phyloP scores from a whole-genome alignment of 164 flowering plant species.

The Euptelea pleiosperma region DNA sequence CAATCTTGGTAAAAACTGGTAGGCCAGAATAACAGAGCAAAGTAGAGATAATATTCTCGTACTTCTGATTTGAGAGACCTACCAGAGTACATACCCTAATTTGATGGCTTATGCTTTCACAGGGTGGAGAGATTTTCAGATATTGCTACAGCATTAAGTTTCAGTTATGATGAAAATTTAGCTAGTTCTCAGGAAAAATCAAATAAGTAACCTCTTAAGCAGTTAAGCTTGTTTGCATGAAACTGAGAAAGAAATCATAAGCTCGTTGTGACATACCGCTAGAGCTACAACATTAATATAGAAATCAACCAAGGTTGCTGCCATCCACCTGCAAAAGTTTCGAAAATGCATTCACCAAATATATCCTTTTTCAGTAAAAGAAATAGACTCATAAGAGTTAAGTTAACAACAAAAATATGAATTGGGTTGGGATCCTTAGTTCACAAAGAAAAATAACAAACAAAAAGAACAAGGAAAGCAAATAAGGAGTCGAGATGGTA shows the following conservation, averaged over 20 bases:
- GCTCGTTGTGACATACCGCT: conserved; percentile 35
- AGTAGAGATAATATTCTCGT: no score
- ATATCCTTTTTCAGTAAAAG: no score
- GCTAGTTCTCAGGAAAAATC: neutral
- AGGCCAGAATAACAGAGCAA: no score
- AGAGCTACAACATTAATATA: conserved; percentile 57
- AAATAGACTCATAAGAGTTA: conserved; percentile 45
- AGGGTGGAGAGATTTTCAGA: neutral
- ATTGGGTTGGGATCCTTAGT: conserved; percentile 58
- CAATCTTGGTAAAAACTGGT: no score
- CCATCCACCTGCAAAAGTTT: conserved; percentile 71
- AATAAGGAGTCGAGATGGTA: no score
- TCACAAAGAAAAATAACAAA: conserved; percentile 19
- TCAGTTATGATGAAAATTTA: neutral
- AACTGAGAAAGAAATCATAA: conserved; percentile 2
- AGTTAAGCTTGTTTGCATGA: conserved; percentile 3
- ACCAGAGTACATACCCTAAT: no score
- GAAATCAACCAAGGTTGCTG: conserved; percentile 69
- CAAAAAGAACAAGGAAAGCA: neutral
- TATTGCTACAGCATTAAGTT: neutral
- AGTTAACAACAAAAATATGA: no score
- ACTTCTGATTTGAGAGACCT: no score
- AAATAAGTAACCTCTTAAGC: neutral
- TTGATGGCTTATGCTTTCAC: no score
- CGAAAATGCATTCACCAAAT: no score